Percentiles rank a stretch among this genome's conserved stretches.
Conservation (phyloP, 495 filamentous ascomycete species). For the Daldinia loculata region DNA sequence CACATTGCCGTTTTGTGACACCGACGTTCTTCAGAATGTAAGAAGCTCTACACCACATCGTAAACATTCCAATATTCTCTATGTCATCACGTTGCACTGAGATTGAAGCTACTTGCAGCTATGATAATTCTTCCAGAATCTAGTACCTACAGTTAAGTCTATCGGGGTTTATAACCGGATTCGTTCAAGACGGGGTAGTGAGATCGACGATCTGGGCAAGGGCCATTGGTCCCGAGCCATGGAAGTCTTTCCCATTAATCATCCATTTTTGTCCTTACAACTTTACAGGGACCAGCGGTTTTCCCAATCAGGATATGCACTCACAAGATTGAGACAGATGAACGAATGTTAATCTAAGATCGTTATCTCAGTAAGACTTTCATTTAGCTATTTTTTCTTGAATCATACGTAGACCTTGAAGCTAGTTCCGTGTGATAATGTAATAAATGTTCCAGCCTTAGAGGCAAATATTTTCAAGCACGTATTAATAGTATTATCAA, state of each 20-base stretch:
- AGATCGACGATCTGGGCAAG: conserved; percentile 44
- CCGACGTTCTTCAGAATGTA: not conserved
- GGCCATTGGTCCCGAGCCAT: conserved; percentile 42
- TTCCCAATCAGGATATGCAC: conserved; percentile 26
- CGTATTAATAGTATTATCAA: not conserved
- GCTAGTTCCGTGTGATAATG: not conserved
- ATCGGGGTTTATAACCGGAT: conserved; percentile 39
- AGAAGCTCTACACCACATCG: conserved; percentile 9
- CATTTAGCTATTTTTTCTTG: not conserved
- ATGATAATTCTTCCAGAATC: conserved; percentile 34
- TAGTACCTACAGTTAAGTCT: conserved; percentile 31
- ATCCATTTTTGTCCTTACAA: conserved; percentile 30
- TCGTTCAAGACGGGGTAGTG: conserved; percentile 37
- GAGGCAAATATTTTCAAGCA: not conserved
- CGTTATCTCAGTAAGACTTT: conserved; percentile 5
- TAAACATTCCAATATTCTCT: conserved; percentile 6
- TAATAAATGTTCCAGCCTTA: not conserved
- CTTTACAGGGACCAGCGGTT: conserved; percentile 11
- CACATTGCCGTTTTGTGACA: not conserved
- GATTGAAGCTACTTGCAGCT: conserved; percentile 25
- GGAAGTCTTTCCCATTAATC: conserved; percentile 39
- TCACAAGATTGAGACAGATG: conserved; percentile 17
- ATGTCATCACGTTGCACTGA: conserved; percentile 29
- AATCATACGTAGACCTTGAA: not conserved
- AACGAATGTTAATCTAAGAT: conserved; percentile 10